Conservation (phyloP, 768 basidiomycete species). For the Coprinopsis sp. region DNA sequence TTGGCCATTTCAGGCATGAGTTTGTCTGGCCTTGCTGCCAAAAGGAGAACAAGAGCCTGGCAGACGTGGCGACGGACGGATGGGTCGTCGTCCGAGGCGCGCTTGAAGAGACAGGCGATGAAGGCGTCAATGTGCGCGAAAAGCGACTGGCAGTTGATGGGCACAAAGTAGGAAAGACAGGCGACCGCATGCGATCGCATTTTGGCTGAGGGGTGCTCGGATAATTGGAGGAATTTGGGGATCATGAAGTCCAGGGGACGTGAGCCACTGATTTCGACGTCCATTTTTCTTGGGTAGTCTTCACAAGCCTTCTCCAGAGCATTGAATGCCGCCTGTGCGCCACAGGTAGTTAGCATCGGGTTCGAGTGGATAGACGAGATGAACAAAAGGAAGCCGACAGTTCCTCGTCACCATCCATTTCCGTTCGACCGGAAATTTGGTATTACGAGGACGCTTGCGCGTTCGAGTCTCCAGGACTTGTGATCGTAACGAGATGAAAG, state of each 20-base stretch:
- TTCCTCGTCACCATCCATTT: too few species aligned
- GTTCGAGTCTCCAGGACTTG: too few species aligned
- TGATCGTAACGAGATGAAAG: constrained; percentile 9
- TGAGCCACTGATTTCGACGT: constrained; percentile 89
- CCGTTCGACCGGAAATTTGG: too few species aligned
- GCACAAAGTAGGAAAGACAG: constrained; percentile 92
- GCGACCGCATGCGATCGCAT: constrained; percentile 92
- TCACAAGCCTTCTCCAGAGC: constrained; percentile 94
- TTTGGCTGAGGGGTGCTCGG: constrained; percentile 80
- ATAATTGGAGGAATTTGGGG: constrained; percentile 86
- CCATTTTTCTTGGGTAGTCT: constrained; percentile 93
- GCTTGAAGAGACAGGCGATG: constrained; percentile 89
- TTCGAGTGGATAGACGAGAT: neutral
- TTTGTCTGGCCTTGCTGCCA: constrained; percentile 91
- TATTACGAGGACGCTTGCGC: too few species aligned
- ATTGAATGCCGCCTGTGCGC: constrained; percentile 77
- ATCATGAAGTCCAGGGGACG: constrained; percentile 95
- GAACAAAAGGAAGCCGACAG: neutral
- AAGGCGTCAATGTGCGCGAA: constrained; percentile 90
- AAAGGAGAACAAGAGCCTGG: constrained; percentile 88
- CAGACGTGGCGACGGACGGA: constrained; percentile 94
- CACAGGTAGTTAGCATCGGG: constrained; percentile 9
- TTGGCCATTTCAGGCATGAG: constrained; percentile 93
- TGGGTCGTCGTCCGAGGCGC: constrained; percentile 91
- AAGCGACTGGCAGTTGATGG: constrained; percentile 81